phyloP scores from a whole-genome alignment of 2,329 filamentous ascomycete genomes.

The Talaromyces piceae region DNA sequence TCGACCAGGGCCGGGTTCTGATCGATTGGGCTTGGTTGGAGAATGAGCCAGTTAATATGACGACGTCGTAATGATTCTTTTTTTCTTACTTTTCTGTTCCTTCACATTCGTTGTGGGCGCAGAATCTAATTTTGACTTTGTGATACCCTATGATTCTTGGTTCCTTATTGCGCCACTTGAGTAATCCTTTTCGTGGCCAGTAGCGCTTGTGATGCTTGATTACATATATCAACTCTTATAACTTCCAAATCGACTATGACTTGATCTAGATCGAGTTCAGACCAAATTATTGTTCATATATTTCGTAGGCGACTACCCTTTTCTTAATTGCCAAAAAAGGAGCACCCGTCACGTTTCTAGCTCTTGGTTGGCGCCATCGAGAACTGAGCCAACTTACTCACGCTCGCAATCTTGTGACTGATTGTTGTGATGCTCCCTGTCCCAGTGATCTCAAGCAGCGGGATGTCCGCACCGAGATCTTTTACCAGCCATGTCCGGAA shows the following conservation, averaged over 20 bases:
- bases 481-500: conserved; percentile 24
- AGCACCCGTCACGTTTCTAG: too few relatives aligned
- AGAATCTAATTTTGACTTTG: neutral
- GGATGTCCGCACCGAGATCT: conserved; percentile 19
- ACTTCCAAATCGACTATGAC: too few relatives aligned
- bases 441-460: conserved; percentile 14
- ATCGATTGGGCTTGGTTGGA: conserved; percentile 48
- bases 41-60: conserved; percentile 22
- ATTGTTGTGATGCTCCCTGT: conserved; percentile 13
- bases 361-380: neutral
- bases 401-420: conserved; percentile 14
- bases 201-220: neutral
- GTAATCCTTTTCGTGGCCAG: too few relatives aligned
- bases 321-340: too few relatives aligned
- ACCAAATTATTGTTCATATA: too few relatives aligned
- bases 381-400: conserved; percentile 14
- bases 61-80: conserved; percentile 4
- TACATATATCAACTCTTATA: neutral
- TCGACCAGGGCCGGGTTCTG: conserved; percentile 40
- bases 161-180: neutral
- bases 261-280: too few relatives aligned
- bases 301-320: too few relatives aligned
- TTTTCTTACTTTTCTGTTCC: conserved; percentile 1
- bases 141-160: neutral
- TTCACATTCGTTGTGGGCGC: neutral